phyloP scores from a whole-genome alignment of 306 rosid species.

The Pterocarpus macrocarpus region DNA sequence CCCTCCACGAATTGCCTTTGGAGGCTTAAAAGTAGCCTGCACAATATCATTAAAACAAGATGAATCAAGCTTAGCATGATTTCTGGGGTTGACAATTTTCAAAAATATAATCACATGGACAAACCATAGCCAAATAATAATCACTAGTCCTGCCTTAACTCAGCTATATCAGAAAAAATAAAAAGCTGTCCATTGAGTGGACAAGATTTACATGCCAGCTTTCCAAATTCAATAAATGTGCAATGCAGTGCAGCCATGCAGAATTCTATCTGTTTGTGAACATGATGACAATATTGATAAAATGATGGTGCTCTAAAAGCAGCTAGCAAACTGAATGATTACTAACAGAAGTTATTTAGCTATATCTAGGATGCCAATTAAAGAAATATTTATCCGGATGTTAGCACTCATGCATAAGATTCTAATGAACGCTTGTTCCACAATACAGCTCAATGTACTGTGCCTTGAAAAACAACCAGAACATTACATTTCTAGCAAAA shows the following conservation, averaged over 20 bases:
- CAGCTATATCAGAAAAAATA: not conserved
- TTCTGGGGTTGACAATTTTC: not conserved
- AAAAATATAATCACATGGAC: constrained; percentile 29
- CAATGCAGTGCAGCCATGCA: not conserved
- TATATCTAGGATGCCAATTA: constrained; percentile 19
- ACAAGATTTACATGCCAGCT: constrained; percentile 14
- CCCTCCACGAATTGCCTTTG: constrained; percentile 88
- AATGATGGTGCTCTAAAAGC: constrained; percentile 8
- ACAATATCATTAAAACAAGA: constrained; percentile 38
- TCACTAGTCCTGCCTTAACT: constrained; percentile 13
- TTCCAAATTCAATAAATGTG: not conserved
- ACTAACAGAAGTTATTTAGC: constrained; percentile 3
- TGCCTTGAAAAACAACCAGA: constrained; percentile 3
- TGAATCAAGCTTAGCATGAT: constrained; percentile 22
- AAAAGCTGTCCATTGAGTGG: not conserved
- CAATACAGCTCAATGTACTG: not conserved
- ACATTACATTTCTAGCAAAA: constrained; percentile 4
- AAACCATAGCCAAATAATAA: constrained; percentile 11
- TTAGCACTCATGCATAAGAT: constrained; percentile 18
- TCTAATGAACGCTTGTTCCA: not conserved
- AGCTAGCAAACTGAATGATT: not conserved
- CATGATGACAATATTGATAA: not conserved
- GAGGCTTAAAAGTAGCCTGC: constrained; percentile 80
- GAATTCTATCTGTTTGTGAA: constrained; percentile 6
- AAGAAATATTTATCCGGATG: not conserved